Base-by-base conservation (phyloP, 495 filamentous ascomycete genomes). In the Aspergillus funiculosus region DNA sequence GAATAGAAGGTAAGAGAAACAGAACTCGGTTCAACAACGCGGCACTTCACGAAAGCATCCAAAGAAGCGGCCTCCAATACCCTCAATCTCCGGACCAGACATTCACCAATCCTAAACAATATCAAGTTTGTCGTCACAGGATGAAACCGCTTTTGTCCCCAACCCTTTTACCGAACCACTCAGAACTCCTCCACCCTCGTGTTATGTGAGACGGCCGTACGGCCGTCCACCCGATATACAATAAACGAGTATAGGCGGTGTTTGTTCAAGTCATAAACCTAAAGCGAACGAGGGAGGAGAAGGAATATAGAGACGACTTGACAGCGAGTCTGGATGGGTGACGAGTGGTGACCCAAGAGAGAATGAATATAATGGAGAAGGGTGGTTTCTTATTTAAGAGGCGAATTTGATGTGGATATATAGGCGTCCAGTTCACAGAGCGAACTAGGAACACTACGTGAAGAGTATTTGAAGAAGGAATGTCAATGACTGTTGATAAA, bases 161-260 rank as follows among this genome's bases (percentile, higher is more conserved):
- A n/a, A n/a, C n/a, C n/a, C n/a, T n/a, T n/a, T n/a, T n/a, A n/a
- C n/a, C n/a, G n/a, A n/a, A 40, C 49, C 54, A 17, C 44, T 50
- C 51, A 52, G 50, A 40, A 31, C 45, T 40, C 61, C 60, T 62
- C 66, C 67, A 54, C 59, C 63, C 64, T 56, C 60, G 57, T 60
- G 51, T 53, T 50, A 39, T 61, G 59, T 57, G 65, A 64, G 68
- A 71, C 68, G 69, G 67, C 69, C 69, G 53, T 53, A 61, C 55
- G 68, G 69, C 68, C 69, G 69, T 70, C 69, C 61, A 64, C 69
- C 59, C 57, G 43, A 48, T 52, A 37, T 66, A 42, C 54, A 48
- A 48, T 41, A 39, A 52, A 43, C 52, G 56, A 48, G 41, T 52
- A 50, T 51, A 44, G 17, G 39, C 47, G 21, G 35, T 26, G 24